These are phyloP conservation scores for Diplodia mutila DNA, from an alignment of 2,329 filamentous ascomycete species.

Conservation along the genomic window DNA sequence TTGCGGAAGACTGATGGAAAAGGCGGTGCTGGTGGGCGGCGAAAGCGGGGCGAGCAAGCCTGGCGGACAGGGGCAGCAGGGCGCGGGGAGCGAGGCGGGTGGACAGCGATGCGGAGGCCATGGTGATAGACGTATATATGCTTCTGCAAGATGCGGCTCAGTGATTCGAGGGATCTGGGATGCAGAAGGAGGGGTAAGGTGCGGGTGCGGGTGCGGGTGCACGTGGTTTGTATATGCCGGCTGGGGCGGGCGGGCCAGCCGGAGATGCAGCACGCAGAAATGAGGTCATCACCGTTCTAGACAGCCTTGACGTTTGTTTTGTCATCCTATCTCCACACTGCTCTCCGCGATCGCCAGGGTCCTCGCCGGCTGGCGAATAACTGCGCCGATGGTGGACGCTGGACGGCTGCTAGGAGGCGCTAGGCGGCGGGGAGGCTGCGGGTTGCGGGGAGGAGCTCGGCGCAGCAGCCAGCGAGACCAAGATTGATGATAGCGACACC, in stretches of 20 bases:
- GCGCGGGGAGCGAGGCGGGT: constrained; percentile 38
- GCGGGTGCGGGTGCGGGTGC: neutral
- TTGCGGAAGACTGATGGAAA: constrained; percentile 37
- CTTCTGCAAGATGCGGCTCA: constrained; percentile 9
- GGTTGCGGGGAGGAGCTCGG: neutral
- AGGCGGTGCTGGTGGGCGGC: constrained; percentile 32
- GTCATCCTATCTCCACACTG: constrained; percentile 20
- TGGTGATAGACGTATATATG: constrained; percentile 9
- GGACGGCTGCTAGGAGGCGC: neutral
- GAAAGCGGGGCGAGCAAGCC: constrained; percentile 32
- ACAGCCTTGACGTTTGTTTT: constrained; percentile 7
- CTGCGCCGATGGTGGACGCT: neutral
- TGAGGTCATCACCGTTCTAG: constrained; percentile 19
- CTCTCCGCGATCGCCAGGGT: constrained; percentile 18
- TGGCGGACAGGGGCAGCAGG: constrained; percentile 33
- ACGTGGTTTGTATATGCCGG: neutral
- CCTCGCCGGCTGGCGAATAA: neutral
- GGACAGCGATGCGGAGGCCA: constrained; percentile 31
- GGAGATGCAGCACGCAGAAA: neutral
- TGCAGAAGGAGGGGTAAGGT: constrained; percentile 11
- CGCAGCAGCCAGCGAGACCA: neutral
- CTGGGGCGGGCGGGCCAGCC: neutral
- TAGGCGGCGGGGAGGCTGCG: too few species aligned
- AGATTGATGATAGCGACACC: neutral
- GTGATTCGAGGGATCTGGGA: neutral